Percentiles rank a stretch among this genome's conserved stretches.
Evolutionary conservation across 1,139 yeast species (phyloP).

Genomic region (Kodamaea ohmeri): DNA sequence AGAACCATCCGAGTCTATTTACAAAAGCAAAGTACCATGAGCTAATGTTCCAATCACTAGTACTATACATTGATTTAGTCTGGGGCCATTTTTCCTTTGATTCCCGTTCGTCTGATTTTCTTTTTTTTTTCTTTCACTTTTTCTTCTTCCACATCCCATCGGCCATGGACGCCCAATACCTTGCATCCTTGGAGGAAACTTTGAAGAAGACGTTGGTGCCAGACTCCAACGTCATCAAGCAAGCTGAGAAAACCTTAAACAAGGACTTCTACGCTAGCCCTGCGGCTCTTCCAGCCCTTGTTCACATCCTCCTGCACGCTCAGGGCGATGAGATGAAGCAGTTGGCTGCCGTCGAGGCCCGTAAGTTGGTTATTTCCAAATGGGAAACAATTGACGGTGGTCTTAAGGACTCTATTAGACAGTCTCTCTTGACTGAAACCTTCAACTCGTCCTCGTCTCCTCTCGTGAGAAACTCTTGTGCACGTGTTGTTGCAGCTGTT

Average conservation of each 20-base stretch:
- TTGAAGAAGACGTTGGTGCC: conserved; percentile 75
- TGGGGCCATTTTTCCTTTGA: no score
- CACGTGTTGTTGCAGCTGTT: conserved; percentile 86
- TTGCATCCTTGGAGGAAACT: conserved; percentile 72
- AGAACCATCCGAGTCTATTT: no score
- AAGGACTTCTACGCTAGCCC: conserved; percentile 73
- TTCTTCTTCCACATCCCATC: conserved; percentile 3
- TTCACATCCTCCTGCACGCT: conserved; percentile 74
- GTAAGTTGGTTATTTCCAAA: conserved; percentile 70
- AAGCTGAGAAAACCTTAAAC: conserved; percentile 74
- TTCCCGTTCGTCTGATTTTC: conserved; percentile 7
- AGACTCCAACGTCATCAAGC: conserved; percentile 72
- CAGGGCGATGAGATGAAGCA: conserved; percentile 65
- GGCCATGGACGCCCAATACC: conserved; percentile 65
- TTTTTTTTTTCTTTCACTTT: conserved; percentile 9
- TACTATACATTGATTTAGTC: no score
- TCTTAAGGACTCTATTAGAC: conserved; percentile 60
- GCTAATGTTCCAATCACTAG: no score
- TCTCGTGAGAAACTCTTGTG: conserved; percentile 80
- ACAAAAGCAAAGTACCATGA: no score
- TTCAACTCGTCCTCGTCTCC: conserved; percentile 52
- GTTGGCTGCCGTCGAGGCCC: conserved; percentile 92
- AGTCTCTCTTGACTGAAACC: conserved; percentile 65
- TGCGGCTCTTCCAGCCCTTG: conserved; percentile 73
- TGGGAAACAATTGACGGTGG: conserved; percentile 65